Percentiles rank a stretch among this genome's conserved stretches.
These are phyloP conservation scores for Hypoxylon sp. DNA, from an alignment of 2,329 filamentous ascomycete genomes.

Conservation along the genomic window DNA sequence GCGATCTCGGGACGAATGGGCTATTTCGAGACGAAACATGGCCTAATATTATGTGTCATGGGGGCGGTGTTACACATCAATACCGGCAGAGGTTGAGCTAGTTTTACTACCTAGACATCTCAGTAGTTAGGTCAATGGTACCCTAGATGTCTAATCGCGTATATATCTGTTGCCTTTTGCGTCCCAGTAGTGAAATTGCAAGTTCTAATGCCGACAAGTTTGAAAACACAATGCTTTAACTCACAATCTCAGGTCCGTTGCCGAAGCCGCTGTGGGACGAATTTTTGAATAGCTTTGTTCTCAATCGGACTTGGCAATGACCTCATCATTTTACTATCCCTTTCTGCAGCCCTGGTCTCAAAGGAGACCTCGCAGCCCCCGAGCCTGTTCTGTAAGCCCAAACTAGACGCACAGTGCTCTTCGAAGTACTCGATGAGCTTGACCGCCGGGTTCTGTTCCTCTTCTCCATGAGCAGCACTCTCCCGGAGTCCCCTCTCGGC, in stretches of 20 bases:
- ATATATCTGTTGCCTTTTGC: no score
- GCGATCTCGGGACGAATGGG: no score
- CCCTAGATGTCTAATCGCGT: no score
- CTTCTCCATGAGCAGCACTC: background rate
- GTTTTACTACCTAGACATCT: no score
- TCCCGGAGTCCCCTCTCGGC: background rate
- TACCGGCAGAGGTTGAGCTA: no score
- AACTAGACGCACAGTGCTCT: background rate
- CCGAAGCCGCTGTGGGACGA: background rate
- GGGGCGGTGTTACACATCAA: no score
- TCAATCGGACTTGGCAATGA: slow-evolving; percentile 15
- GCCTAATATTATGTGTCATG: no score
- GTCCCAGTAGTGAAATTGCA: no score
- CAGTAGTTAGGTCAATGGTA: no score
- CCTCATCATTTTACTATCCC: slow-evolving; percentile 10
- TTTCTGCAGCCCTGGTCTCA: slow-evolving; percentile 4
- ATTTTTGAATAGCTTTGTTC: slow-evolving; percentile 2
- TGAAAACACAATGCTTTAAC: background rate
- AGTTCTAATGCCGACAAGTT: background rate
- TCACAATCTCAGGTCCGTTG: background rate
- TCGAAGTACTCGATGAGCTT: slow-evolving; percentile 12
- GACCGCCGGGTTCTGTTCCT: slow-evolving; percentile 1
- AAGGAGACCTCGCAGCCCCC: background rate
- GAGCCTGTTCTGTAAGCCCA: background rate
- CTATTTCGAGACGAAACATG: no score